A percentile compares a stretch with the other conserved stretches of the same genome.
Evolutionary conservation across 768 basidiomycete species (phyloP).

Genomic region (Strobilomyces confusus): DNA sequence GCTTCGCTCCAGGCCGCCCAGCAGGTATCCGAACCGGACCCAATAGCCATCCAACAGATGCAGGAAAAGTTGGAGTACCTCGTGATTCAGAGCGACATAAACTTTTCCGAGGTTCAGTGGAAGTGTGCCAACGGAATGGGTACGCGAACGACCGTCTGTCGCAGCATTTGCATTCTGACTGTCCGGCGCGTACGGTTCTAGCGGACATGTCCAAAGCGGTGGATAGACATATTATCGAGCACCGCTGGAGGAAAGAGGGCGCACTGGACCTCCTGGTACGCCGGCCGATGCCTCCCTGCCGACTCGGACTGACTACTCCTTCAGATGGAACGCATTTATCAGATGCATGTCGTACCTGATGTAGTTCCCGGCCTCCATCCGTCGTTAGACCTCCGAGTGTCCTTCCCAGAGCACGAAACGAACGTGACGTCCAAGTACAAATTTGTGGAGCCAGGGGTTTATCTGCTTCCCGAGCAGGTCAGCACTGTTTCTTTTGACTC

Average conservation of each 20-base stretch:
- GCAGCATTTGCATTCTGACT: neutral
- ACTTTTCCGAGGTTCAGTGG: conserved; percentile 82
- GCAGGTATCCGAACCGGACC: conserved; percentile 29
- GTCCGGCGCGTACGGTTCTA: conserved; percentile 23
- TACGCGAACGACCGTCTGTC: conserved; percentile 34
- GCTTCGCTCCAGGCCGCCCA: conserved; percentile 16
- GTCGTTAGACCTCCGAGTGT: conserved; percentile 68
- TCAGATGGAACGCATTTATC: conserved; percentile 90
- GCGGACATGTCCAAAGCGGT: conserved; percentile 66
- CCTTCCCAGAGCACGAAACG: conserved; percentile 39
- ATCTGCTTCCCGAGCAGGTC: conserved; percentile 66
- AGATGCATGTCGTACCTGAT: conserved; percentile 91
- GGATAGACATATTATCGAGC: conserved; percentile 78
- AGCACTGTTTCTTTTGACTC: conserved; percentile 7
- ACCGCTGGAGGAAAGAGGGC: conserved; percentile 83
- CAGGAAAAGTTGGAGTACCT: conserved; percentile 53
- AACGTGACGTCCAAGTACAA: conserved; percentile 20
- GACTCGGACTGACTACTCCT: neutral
- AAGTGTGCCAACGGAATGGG: conserved; percentile 74
- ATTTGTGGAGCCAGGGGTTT: conserved; percentile 68
- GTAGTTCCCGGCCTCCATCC: conserved; percentile 70
- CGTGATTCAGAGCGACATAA: conserved; percentile 76
- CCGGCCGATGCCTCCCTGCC: neutral
- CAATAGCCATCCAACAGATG: conserved; percentile 39
- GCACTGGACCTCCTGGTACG: conserved; percentile 75